Evolutionary conservation across 495 filamentous ascomycete species (phyloP), one percentile per base, ranked within the genome.

Genomic region (Penicillium argentinense): DNA sequence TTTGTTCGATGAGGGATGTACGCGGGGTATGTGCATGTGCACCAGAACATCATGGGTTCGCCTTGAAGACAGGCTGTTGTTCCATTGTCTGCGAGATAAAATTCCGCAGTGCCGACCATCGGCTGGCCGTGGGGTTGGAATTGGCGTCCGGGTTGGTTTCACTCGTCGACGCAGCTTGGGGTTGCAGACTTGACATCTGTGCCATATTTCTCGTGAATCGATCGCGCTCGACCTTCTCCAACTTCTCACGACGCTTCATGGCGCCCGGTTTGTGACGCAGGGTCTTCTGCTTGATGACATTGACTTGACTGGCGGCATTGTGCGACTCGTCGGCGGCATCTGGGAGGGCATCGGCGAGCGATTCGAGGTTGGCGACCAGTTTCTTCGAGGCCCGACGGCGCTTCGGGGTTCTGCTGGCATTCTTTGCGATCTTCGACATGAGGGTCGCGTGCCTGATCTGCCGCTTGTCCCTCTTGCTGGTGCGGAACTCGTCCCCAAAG

Each of bases 191-290:
- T 29, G 49, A 77, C 75, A 56, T 67, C 46, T 81, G 75, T 28
- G 86, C 90, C 75, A 97, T 69, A 65, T 91, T 96, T 67, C 73
- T 78, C 45, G 78, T 82, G 59, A 96, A 96, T 47, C 91, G 74
- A 65, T 89, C 82, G 61, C 85, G 81, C 76, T 97, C 92, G 52
- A 74, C 65, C 64, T 71, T 79, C 40, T 95, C 86, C 21, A 96
- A 29, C 63, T 79, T 82, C 64, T 90, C 88, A 69, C 86, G 91
- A 54, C 81, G 75, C 77, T 90, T 95, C 72, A 88, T 73, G 11
- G 89, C 88, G 0, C 92, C 91, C 0, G 87, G 88, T 39, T 84
- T 68, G 41, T 75, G 80, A 59, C 77, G 84, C 44, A 97, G 54
- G 34, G 82, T 88, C 68, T 83, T 84, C 32, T 84, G 82, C 47